Evolutionary conservation across 345 rosid species (phyloP).

Genomic region (Citrus hindsii): DNA sequence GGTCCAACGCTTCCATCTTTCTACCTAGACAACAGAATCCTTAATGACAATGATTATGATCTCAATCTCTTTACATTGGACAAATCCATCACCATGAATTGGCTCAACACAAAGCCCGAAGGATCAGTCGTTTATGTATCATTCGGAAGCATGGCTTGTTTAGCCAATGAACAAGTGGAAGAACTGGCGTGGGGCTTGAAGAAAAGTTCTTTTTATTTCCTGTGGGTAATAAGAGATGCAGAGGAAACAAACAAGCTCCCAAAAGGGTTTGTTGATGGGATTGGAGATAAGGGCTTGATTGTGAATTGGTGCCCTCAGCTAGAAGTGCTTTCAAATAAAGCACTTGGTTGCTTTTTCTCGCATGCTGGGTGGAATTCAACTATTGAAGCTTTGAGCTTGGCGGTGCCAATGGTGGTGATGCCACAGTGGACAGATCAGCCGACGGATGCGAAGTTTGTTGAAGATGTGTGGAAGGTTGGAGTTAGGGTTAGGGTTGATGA

Average conservation of each 20-base stretch:
- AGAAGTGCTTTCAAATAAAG: neutral
- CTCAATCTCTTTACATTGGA: conserved; percentile 41
- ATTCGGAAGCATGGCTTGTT: conserved; percentile 58
- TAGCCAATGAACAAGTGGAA: conserved; percentile 41
- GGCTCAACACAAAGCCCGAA: conserved; percentile 48
- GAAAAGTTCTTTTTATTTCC: conserved; percentile 27
- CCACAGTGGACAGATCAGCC: conserved; percentile 29
- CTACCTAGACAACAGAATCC: conserved; percentile 46
- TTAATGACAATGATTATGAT: conserved; percentile 42
- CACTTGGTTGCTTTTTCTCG: conserved; percentile 17
- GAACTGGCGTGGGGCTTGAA: conserved; percentile 48
- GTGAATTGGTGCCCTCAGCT: conserved; percentile 7
- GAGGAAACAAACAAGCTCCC: conserved; percentile 24
- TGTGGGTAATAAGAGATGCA: conserved; percentile 47
- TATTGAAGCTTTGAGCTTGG: conserved; percentile 26
- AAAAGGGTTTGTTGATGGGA: neutral
- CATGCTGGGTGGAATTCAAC: conserved; percentile 33
- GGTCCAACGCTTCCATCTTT: conserved; percentile 72
- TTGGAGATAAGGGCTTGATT: neutral
- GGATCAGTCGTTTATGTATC: conserved; percentile 59
- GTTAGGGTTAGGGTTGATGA: conserved; percentile 18
- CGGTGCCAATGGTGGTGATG: conserved; percentile 27
- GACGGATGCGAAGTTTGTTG: conserved; percentile 17
- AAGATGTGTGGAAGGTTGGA: conserved; percentile 25
- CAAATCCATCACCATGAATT: conserved; percentile 21